Evolutionary conservation across 257 asterid species (phyloP).

Genomic region (Ocimum tenuiflorum): DNA sequence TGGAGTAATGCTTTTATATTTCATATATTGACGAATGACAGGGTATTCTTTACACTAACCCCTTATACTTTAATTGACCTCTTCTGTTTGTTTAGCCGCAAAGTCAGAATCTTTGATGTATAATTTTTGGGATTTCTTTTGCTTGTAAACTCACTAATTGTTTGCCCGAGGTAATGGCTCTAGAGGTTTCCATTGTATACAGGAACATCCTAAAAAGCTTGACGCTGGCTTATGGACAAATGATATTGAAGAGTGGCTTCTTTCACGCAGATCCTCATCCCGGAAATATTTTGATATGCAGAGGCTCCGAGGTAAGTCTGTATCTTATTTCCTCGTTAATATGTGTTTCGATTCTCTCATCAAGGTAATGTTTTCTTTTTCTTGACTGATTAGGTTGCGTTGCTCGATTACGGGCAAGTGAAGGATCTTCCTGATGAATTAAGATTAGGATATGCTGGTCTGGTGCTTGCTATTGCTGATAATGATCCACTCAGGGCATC

Average conservation of each 20-base stretch:
- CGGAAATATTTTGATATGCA: conserved; percentile 90
- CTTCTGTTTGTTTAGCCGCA: background rate
- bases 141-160: background rate
- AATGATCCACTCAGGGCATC: conserved; percentile 66
- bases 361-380: background rate
- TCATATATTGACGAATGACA: conserved; percentile 1
- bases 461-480: conserved; percentile 89
- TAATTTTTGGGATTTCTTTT: background rate
- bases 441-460: conserved; percentile 88
- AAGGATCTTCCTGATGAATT: conserved; percentile 86
- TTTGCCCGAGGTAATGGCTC: background rate
- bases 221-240: conserved; percentile 95
- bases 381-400: conserved; percentile 65
- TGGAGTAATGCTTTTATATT: background rate
- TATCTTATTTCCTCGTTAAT: conserved; percentile 3
- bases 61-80: background rate
- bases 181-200: conserved; percentile 19
- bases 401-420: conserved; percentile 99
- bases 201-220: conserved; percentile 87
- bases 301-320: conserved; percentile 77
- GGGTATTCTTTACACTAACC: background rate
- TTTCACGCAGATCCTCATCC: conserved; percentile 99
- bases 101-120: background rate
- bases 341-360: background rate
- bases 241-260: conserved; percentile 93